Evolutionary conservation across 768 basidiomycete species (phyloP).

Genomic region (Flagelloscypha sp.): DNA sequence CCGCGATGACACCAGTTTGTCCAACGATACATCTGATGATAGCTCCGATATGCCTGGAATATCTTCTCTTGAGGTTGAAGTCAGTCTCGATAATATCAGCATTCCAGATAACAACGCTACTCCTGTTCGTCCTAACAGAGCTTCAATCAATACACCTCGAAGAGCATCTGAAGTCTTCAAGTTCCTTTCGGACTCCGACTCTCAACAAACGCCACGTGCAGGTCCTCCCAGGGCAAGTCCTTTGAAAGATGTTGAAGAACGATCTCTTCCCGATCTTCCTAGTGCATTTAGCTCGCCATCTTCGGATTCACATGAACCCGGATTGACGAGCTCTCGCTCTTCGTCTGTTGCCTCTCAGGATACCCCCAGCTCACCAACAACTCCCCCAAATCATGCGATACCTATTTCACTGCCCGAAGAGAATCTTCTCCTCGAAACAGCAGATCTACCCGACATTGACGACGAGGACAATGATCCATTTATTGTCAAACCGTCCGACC

Average conservation of each 20-base stretch:
- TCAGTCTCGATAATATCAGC: slow-evolving; percentile 44
- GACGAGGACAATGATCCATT: too few species aligned
- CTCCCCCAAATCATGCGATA: slow-evolving; percentile 7
- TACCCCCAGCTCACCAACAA: slow-evolving; percentile 8
- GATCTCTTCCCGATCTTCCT: slow-evolving; percentile 29
- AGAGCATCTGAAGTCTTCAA: slow-evolving; percentile 71
- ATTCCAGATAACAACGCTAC: slow-evolving; percentile 18
- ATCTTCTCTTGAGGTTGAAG: slow-evolving; percentile 71
- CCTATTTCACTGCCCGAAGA: slow-evolving; percentile 9
- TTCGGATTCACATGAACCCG: slow-evolving; percentile 17
- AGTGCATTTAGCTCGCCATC: slow-evolving; percentile 36
- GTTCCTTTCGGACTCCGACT: too few species aligned
- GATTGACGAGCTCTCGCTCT: slow-evolving; percentile 9
- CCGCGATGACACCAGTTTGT: slow-evolving; percentile 30
- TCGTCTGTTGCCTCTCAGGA: slow-evolving; percentile 10
- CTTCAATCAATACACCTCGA: slow-evolving; percentile 42
- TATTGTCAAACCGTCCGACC: too few species aligned
- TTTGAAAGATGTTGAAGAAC: slow-evolving; percentile 27
- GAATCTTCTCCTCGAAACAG: slow-evolving; percentile 5
- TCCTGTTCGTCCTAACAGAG: slow-evolving; percentile 23
- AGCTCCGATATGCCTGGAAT: slow-evolving; percentile 42
- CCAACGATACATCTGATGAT: slow-evolving; percentile 36
- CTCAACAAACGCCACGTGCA: slow-evolving; percentile 31
- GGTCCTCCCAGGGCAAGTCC: too few species aligned
- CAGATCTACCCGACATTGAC: neutral